Evolutionary conservation across 1,284 basidiomycete genomes (phyloP), one percentile per base, ranked within the genome.

Genomic region (Trametes pubescens): DNA sequence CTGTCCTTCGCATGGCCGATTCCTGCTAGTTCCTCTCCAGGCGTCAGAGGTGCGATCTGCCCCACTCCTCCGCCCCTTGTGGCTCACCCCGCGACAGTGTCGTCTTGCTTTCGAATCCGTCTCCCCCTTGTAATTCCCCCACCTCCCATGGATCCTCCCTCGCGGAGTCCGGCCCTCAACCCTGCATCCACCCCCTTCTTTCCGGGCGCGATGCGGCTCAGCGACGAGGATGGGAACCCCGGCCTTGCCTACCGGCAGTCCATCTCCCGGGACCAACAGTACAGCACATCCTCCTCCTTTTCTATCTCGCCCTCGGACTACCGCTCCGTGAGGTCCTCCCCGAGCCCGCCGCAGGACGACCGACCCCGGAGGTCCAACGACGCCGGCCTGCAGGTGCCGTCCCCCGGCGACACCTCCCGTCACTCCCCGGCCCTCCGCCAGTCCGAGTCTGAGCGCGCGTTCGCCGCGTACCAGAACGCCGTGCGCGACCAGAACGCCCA

Each of bases 121-220:
- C 58, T 40, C 53, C 32, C 26, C 44, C 34, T 47, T 64, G 54
- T 68, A 68, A 64, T 62, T 46, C 67, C 59, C 51, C 57, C 59
- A 51, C 9, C 64, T 67, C 65, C 62, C 65, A 76, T 77, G 73
- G 77, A 76, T 74, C 78, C 78, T 72, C 90, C 92, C 88, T 86
- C 89, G 64, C 87, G 85, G 82, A 90, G 87, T 73, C 87, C 84
- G 72, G 82, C 88, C 62, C 80, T 93, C 71, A 92, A 93, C 76
- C 91, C 91, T 69, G 83, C 90, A 67, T 93, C 91, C 62, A 87
- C 87, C 74, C 92, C 92, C 55, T 93, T 93, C 83, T 92, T 92
- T 76, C 91, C 92, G 66, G 88, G 88, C 59, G 82, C 80, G 73
- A 76, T 84, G 72, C 86, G 86, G 70, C 73, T 80, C 70, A 79